Evolutionary conservation across 1,139 yeast genomes (phyloP).

Genomic region (Zygoascus sp.): DNA sequence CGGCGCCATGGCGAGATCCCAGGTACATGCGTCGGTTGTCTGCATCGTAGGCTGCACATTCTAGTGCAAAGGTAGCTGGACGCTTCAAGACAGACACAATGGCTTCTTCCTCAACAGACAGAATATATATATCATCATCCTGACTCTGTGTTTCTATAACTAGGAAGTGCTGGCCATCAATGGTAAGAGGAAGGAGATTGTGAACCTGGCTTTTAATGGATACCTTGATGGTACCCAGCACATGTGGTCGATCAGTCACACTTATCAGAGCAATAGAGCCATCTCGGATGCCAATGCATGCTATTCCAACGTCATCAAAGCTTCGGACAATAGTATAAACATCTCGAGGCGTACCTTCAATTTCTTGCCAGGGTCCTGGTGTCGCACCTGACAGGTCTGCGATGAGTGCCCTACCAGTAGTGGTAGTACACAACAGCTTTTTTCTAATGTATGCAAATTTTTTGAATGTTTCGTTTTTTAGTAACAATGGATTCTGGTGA

Average conservation of each 20-base stretch:
- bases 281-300: conserved; percentile 48
- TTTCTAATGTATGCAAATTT: conserved; percentile 48
- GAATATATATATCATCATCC: conserved; percentile 49
- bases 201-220: conserved; percentile 44
- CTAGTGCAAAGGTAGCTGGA: conserved; percentile 50
- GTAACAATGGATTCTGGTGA: conserved; percentile 32
- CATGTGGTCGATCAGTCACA: conserved; percentile 23
- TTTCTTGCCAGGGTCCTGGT: conserved; percentile 37
- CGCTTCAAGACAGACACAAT: conserved; percentile 15
- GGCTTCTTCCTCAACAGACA: conserved; percentile 33
- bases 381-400: conserved; percentile 17
- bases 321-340: conserved; percentile 48
- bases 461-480: conserved; percentile 56
- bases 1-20: conserved; percentile 69
- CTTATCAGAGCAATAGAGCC: conserved; percentile 50
- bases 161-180: conserved; percentile 34
- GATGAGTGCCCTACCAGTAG: conserved; percentile 49
- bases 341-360: conserved; percentile 37
- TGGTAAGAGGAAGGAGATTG: conserved; percentile 44
- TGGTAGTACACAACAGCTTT: conserved; percentile 52
- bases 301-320: conserved; percentile 39
- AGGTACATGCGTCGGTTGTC: conserved; percentile 45
- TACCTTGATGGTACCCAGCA: conserved; percentile 18
- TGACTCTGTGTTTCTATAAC: conserved; percentile 69
- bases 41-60: conserved; percentile 48